Evolutionary conservation across 306 rosid genomes (phyloP), one percentile per base, ranked within the genome.

Genomic region (Cucumis cinereus): DNA sequence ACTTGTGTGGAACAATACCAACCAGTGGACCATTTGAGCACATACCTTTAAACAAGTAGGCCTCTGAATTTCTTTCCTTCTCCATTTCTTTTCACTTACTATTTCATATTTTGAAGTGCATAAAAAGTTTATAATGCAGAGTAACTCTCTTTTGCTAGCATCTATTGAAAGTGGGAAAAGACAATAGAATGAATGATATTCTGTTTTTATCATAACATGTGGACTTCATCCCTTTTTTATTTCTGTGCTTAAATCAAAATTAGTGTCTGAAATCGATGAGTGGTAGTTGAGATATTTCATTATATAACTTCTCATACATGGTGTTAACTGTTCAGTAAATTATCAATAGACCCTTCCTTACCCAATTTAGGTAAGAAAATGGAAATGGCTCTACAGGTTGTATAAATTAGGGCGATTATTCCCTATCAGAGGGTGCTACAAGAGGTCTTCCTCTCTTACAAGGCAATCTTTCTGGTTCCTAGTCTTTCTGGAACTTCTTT

Each of bases 1-100:
- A 91, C 81, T 85, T 93, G 57, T 93, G 97, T 68, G 98, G 98
- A 79, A 87, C 97, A 63, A 91, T 93, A 79, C 98, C 98, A 40
- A 82, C 94, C 74, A 86, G 86, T 50, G 97, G 97, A 74, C 94
- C 92, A 14, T 93, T 93, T 33, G 98, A 88, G 94, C 97, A 88
- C 75, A 93, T 91, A 77, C 96, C 97, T 68, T 79, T 88, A 81
- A 85, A 76, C 81, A 91, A 93, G 98, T 93, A 91, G 3, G 96
- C 77, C 47, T 78, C 59, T 57, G 10, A 26, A 75, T 55, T 76
- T 26, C 3, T 41, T 77, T 5, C 19, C 26, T 74, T 45, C 22
- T 4, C 19, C 40, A 62, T 55, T 70, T 20, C 3, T 40, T 5
- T 71, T 38, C 23, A 24, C 17, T 61, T 13, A 16, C 28, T 23